A percentile compares a stretch with the other conserved stretches of the same genome.
Conservation (phyloP, 495 filamentous ascomycete species). For the Chaetomidium leptoderma region DNA sequence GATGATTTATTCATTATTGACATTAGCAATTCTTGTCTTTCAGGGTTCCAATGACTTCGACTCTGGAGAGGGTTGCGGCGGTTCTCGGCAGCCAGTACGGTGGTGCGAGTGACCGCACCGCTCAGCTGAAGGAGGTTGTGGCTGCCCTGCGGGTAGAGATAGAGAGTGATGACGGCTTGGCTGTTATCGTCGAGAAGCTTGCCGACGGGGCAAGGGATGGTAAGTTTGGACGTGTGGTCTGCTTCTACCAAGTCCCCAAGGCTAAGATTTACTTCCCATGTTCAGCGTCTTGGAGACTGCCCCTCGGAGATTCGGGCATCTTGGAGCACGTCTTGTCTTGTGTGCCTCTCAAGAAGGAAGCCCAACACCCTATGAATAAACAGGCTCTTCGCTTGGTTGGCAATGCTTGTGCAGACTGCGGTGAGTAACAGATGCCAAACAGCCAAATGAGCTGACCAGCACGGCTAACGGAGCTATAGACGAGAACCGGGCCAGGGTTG, state of each 20-base stretch:
- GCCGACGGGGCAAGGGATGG: conserved; percentile 65
- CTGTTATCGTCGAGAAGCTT: conserved; percentile 52
- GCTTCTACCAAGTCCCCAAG: too few species aligned
- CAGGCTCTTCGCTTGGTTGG: conserved; percentile 67
- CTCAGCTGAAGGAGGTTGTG: conserved; percentile 33
- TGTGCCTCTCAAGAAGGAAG: conserved; percentile 39
- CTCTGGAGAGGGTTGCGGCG: not conserved
- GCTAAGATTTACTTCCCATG: not conserved
- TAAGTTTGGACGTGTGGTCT: conserved; percentile 39
- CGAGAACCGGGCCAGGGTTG: conserved; percentile 64
- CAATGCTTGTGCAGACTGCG: conserved; percentile 77
- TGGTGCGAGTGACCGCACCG: conserved; percentile 13
- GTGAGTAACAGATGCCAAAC: conserved; percentile 37
- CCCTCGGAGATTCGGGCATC: conserved; percentile 64
- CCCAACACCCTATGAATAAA: conserved; percentile 34
- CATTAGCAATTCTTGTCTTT: not conserved
- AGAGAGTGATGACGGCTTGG: conserved; percentile 39
- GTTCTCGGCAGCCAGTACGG: conserved; percentile 1
- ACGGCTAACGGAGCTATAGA: conserved; percentile 44
- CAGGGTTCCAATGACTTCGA: not conserved
- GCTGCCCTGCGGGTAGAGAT: conserved; percentile 43
- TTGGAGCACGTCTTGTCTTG: conserved; percentile 61
- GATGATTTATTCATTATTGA: too few species aligned
- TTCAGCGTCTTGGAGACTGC: conserved; percentile 52
- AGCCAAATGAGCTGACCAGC: not conserved